A percentile compares a stretch with the other conserved stretches of the same genome.
These are phyloP conservation scores for Daldinia bambusicola DNA, from an alignment of 495 filamentous ascomycete genomes.

Conservation along the genomic window DNA sequence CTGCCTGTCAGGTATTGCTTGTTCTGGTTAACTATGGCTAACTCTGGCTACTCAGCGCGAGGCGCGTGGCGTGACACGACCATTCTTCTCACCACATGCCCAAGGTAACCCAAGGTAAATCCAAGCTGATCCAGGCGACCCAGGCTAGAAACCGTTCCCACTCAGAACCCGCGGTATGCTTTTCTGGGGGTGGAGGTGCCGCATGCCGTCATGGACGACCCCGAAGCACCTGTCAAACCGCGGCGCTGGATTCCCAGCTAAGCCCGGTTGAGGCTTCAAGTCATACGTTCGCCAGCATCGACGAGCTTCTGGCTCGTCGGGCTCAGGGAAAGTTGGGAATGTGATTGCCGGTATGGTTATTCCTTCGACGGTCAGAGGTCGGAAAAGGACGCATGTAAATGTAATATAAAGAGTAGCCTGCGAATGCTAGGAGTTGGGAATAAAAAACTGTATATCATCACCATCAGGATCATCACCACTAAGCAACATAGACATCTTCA, in stretches of 20 bases:
- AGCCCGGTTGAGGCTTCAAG: constrained; percentile 9
- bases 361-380: constrained; percentile 3
- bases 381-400: background rate
- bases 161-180: background rate
- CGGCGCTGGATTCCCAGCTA: constrained; percentile 37
- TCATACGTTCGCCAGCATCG: constrained; percentile 37
- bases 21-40: background rate
- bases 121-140: too few species aligned
- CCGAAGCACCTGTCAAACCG: constrained; percentile 20
- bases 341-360: background rate
- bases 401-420: constrained; percentile 33
- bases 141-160: background rate
- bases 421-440: constrained; percentile 13
- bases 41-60: background rate
- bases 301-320: constrained; percentile 10
- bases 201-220: constrained; percentile 25
- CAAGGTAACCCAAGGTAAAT: background rate
- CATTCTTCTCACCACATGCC: constrained; percentile 25
- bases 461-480: background rate
- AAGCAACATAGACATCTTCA: constrained; percentile 17
- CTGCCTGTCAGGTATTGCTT: constrained; percentile 5
- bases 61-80: constrained; percentile 38
- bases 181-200: constrained; percentile 4
- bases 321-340: constrained; percentile 14
- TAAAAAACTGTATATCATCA: constrained; percentile 5